phyloP scores from a whole-genome alignment of 2,329 filamentous ascomycete genomes.

The Ophiostoma sp. region DNA sequence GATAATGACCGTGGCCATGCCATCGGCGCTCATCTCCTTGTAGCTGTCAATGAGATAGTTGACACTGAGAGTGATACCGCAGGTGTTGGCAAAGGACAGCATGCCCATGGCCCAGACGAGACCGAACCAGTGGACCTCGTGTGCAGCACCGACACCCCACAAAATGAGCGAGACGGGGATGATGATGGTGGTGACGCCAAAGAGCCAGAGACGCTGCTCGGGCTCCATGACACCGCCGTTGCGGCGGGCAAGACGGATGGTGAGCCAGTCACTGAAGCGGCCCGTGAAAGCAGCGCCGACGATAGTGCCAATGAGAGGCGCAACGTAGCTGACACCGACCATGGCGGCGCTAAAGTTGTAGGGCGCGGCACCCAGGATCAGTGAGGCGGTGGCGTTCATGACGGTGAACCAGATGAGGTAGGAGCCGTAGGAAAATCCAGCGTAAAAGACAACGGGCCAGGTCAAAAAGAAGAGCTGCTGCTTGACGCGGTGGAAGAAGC shows the following conservation, averaged over 20 bases:
- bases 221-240: slow-evolving; percentile 42
- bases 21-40: slow-evolving; percentile 35
- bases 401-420: slow-evolving; percentile 36
- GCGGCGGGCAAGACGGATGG: slow-evolving; percentile 40
- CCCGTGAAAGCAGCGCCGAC: slow-evolving; percentile 32
- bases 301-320: slow-evolving; percentile 32
- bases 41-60: slow-evolving; percentile 46
- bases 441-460: slow-evolving; percentile 27
- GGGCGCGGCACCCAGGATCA: slow-evolving; percentile 30
- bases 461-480: slow-evolving; percentile 25
- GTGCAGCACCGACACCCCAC: slow-evolving; percentile 51
- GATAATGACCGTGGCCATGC: slow-evolving; percentile 33
- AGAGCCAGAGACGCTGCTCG: slow-evolving; percentile 36
- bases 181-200: slow-evolving; percentile 32
- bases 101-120: slow-evolving; percentile 44
- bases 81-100: slow-evolving; percentile 42
- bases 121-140: slow-evolving; percentile 45
- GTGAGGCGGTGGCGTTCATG: slow-evolving; percentile 33
- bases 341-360: slow-evolving; percentile 32
- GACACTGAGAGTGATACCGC: slow-evolving; percentile 43
- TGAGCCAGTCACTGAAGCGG: slow-evolving; percentile 29
- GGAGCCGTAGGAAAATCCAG: slow-evolving; percentile 35
- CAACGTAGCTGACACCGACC: slow-evolving; percentile 32
- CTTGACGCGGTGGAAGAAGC: slow-evolving; percentile 18
- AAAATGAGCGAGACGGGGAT: slow-evolving; percentile 43